Evolutionary conservation across 139 green algal species (phyloP), one percentile per base, ranked within the genome.

Genomic region (Asterochloris erici): DNA sequence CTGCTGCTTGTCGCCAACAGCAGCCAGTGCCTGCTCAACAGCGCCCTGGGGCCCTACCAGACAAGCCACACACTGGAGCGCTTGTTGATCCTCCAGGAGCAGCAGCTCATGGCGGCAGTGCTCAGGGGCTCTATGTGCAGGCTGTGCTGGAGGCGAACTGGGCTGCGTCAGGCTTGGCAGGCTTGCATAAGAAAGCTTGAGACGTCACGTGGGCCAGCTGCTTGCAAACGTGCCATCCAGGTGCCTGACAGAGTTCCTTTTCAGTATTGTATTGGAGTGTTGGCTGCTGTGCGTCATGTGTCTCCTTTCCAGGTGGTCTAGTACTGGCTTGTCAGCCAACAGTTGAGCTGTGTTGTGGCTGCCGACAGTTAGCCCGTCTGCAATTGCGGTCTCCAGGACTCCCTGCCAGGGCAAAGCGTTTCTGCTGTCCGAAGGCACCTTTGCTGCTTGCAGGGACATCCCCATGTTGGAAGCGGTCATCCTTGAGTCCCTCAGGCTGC

Each of bases 401-500:
- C 11, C 13, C 24, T 23, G 9, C 24, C 68, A 73, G 23, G 68
- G 24, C 24, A 12, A 73, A 27, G 12, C 10, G 23, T 73, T 19
- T 13, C 16, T 60, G 27, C 38, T 54, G 38, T 54, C 38, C 6
- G 38, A 54, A 54, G n/a, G 38, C 38, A 2, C 38, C 38, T 54
- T 2, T 54, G 38, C 38, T 24, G 29, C 10, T 73, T 81, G 63
- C 78, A 83, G 78, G 73, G 62, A 62, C 1, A 85, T 96, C 73
- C 88, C 87, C 21, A 85, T 86, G 29, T 54, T 93, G 38, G 91
- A 96, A 66, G 87, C 92, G 0, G 86, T 95, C 0, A 84, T 98
- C 23, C 85, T 96, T 64, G 95, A 98, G 85, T 87, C 92, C 0
- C 82, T 98, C 84, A 86, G 95, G n/a, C 84, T 98, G 74, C 88